These are phyloP conservation scores for Sporothrix sp. DNA, from an alignment of 2,329 filamentous ascomycete genomes.

Conservation along the genomic window DNA sequence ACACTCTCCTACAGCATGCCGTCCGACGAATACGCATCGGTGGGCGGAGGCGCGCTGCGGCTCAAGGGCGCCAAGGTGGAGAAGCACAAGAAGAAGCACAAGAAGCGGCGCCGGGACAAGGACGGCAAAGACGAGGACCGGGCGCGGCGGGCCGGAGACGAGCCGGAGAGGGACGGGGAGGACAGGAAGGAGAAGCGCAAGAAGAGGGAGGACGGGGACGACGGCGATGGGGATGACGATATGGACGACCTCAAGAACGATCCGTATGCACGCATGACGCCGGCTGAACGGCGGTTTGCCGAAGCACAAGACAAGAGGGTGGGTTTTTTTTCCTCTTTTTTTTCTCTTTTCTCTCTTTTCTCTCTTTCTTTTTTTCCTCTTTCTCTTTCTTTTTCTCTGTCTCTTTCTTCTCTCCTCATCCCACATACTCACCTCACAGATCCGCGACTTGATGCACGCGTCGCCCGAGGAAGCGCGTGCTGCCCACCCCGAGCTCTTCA, in stretches of 20 bases:
- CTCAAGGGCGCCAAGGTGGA: conserved; percentile 66
- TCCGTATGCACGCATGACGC: conserved; percentile 55
- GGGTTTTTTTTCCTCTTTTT: background rate
- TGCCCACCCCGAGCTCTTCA: conserved; percentile 64
- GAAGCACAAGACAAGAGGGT: conserved; percentile 70
- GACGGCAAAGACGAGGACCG: conserved; percentile 15
- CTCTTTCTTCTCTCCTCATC: conserved; percentile 31
- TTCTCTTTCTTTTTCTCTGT: conserved; percentile 26
- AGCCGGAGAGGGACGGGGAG: background rate
- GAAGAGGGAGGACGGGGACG: conserved; percentile 8
- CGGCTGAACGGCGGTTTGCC: conserved; percentile 71
- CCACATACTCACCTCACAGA: conserved; percentile 33
- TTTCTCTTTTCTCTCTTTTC: conserved; percentile 38
- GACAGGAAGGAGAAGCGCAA: conserved; percentile 8
- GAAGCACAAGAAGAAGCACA: conserved; percentile 48
- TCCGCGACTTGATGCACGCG: conserved; percentile 65
- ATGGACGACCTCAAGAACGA: conserved; percentile 23
- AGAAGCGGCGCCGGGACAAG: conserved; percentile 17
- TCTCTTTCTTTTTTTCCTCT: conserved; percentile 33
- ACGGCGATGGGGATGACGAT: conserved; percentile 17
- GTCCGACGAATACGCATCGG: conserved; percentile 61
- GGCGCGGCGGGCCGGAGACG: conserved; percentile 18
- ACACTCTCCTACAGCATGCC: conserved; percentile 43
- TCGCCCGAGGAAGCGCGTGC: conserved; percentile 29
- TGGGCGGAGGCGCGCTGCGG: conserved; percentile 64